Base-by-base conservation (phyloP, 1,139 yeast genomes). In the Pichia sorboxylosa region DNA sequence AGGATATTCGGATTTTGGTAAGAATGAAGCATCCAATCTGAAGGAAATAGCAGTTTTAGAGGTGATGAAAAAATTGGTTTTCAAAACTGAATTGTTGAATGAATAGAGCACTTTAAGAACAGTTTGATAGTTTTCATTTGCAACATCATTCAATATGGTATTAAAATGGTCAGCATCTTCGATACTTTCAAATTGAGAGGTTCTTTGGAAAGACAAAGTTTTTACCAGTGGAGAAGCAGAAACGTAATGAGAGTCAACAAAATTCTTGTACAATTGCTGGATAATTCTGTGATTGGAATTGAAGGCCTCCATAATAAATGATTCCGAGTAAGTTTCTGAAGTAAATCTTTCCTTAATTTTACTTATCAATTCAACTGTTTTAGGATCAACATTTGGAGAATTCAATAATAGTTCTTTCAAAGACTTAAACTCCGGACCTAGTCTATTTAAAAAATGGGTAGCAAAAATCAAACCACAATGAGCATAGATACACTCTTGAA, bases 1-100 rank as follows among this genome's bases (percentile, higher is more conserved):
- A 32, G 96, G 94, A 56, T 87, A 90, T 60, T 90, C 97, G 16
- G 75, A 59, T 36, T 57, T 57, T 31, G 97, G 96, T 58, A 90
- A 69, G 59, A 87, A 82, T 20, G 75, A 62, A 25, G 98, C 94
- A 49, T 84, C 69, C 49, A 90, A 69, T 58, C 97, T 75, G 66
- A 90, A 90, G 4, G 95, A 82, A 41, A 90, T 67, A 16, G 98
- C 98, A 36, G 87, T 94, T 63, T 90, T 90, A 35, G 97, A 81
- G 21, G 95, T 82, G 29, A 85, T 74, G 63, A 83, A 90, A 59
- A 87, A 90, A 60, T 90, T 90, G 13, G 98, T 90, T 66, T 90
- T 87, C 55, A 87, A 68, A 37, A 90, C 75, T 25, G 92, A 71
- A 57, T 81, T 72, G 66, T 90, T 90, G 65, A 90, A 90, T 33